Percentiles rank a stretch among this genome's conserved stretches.
phyloP scores from a whole-genome alignment of 345 rosid genomes.

The Hibiscus syriacus region DNA sequence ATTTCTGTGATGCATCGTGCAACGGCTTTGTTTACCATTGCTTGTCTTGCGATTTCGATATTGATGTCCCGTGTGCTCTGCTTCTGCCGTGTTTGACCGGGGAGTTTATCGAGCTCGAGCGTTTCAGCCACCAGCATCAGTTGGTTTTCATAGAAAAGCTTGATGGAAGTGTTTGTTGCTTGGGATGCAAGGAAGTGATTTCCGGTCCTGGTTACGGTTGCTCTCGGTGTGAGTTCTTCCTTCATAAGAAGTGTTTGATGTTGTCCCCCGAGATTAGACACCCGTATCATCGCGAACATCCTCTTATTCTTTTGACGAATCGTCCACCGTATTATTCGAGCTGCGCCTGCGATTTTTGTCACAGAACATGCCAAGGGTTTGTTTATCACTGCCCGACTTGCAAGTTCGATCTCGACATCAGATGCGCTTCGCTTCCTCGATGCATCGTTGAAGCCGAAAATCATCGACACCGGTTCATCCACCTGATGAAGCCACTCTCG shows the following conservation, averaged over 20 bases:
- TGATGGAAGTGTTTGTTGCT: neutral
- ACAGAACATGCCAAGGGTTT: neutral
- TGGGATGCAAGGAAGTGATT: neutral
- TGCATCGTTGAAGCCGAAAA: neutral
- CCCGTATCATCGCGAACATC: neutral
- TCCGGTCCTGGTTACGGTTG: neutral
- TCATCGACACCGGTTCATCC: neutral
- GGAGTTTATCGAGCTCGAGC: neutral
- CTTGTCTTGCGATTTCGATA: neutral
- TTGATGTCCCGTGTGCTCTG: neutral
- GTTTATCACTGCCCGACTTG: conserved; percentile 6
- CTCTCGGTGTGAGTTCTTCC: neutral
- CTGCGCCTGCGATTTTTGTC: neutral
- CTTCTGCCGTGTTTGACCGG: neutral
- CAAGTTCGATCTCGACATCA: neutral
- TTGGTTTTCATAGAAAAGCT: neutral
- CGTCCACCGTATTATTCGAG: neutral
- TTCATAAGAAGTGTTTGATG: neutral
- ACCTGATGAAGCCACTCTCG: neutral
- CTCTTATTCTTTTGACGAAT: conserved; percentile 2
- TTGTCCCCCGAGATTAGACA: neutral
- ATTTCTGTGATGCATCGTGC: neutral
- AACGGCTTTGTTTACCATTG: conserved; percentile 3
- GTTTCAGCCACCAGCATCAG: neutral
- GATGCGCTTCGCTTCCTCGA: neutral